Percentiles rank a stretch among this genome's conserved stretches.
Conservation (phyloP, 2,329 filamentous ascomycete genomes). For the Orbilia javanica region DNA sequence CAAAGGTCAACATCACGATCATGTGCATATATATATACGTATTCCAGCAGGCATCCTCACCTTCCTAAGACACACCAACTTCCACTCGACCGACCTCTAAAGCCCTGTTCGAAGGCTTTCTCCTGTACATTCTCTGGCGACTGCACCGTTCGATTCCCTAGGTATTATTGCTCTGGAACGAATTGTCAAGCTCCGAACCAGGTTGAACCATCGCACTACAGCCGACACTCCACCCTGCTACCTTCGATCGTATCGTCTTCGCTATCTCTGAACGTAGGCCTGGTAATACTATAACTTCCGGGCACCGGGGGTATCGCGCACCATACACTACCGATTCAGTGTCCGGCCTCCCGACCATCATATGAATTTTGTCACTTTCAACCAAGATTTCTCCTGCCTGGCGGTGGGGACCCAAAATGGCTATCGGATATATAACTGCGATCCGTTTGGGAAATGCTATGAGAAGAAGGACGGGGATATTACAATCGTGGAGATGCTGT, state of each 20-base stretch:
- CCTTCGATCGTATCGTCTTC: background rate
- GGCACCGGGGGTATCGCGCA: background rate
- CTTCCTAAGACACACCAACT: background rate
- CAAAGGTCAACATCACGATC: background rate
- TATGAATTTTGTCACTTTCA: slow-evolving; percentile 98
- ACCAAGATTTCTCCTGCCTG: slow-evolving; percentile 97
- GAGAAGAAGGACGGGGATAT: slow-evolving; percentile 96
- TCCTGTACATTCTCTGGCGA: background rate
- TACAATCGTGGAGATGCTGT: slow-evolving; percentile 97
- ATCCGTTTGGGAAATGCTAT: slow-evolving; percentile 94
- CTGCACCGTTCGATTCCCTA: background rate
- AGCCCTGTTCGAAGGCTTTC: background rate
- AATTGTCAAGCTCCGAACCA: no score
- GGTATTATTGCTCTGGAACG: background rate
- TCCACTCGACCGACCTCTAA: background rate
- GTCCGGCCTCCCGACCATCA: slow-evolving; percentile 60
- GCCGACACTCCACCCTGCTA: background rate
- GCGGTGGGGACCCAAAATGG: slow-evolving; percentile 95
- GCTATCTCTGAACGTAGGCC: background rate
- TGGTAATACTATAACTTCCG: background rate
- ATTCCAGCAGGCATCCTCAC: background rate
- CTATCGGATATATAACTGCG: slow-evolving; percentile 96
- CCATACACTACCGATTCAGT: background rate
- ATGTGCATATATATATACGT: background rate
- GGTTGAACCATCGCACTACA: background rate